Base-by-base conservation (phyloP, 108 stramenopile genomes). In the Nitzschia inconspicua region DNA sequence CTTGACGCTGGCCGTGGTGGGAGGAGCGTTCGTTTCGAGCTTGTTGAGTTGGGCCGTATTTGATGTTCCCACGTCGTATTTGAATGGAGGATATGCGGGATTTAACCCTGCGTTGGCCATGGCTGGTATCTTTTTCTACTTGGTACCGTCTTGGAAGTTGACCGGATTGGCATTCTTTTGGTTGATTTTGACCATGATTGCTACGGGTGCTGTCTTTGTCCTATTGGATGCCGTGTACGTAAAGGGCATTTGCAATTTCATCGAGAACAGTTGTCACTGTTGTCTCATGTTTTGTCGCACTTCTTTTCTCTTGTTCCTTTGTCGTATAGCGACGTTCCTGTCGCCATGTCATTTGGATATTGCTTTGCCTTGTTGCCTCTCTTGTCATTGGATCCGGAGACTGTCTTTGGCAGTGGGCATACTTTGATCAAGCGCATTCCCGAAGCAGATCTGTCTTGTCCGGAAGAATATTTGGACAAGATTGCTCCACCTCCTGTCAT, bases 1-100 rank as follows among this genome's bases (percentile, higher is more conserved):
- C 30, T 4, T 72, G 8, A 57, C 64, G 3, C 3, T 16, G 3
- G 22, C 50, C n/a, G 10, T 59, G 32, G 28, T 65, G 19, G 6
- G 27, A 9, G 70, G 64, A 13, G 23, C 53, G 13, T 35, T 37
- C 19, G 29, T 53, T 13, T 14, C 47, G 16, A 55, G 56, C 11
- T 0, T 59, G 1, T 36, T 72, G 3, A 41, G 51, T 13, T 31
- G 34, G 4, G 16, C 36, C 25, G 24, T 58, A 3, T 50, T 58
- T 36, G 55, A 20, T 1, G 54, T 50, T n/a, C 40, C 56, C 26
- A 14, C 36, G 7, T 4, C 18, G 9, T 20, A 25, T 26, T 40
- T 72, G 19, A 64, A 65, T 57, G 34, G 11, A 0, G 70, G 70
- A 10, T 43, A 48, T 19, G 55, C 53, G 24, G 70, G 70, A 24